Conservation (phyloP, 108 stramenopile genomes). For the Schizochytrium sp. region DNA sequence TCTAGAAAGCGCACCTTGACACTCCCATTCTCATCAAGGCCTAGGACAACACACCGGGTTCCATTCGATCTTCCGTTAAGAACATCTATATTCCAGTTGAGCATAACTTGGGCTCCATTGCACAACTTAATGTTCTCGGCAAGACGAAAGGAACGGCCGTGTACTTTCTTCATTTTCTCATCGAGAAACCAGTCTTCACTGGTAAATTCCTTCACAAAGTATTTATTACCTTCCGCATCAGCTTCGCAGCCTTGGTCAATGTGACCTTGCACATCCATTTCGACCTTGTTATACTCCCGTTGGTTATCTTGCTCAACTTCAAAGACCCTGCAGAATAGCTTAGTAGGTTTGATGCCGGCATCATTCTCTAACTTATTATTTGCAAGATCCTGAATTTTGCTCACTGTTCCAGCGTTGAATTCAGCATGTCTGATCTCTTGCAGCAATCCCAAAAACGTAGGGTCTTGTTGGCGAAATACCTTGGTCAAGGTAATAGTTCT, state of each 20-base stretch:
- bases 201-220: slow-evolving; percentile 13
- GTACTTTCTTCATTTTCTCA: not conserved
- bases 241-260: not conserved
- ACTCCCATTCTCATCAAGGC: not conserved
- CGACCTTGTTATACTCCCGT: slow-evolving; percentile 68
- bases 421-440: slow-evolving; percentile 75
- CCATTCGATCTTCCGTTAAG: slow-evolving; percentile 79
- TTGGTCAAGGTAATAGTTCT: slow-evolving; percentile 66
- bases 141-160: not conserved
- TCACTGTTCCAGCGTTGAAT: slow-evolving; percentile 48
- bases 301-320: slow-evolving; percentile 80
- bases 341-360: slow-evolving; percentile 78
- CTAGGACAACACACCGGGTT: slow-evolving; percentile 77
- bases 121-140: slow-evolving; percentile 62
- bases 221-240: not conserved
- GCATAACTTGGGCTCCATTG: slow-evolving; percentile 72
- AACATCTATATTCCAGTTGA: slow-evolving; percentile 71
- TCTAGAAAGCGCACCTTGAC: not conserved
- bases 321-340: slow-evolving; percentile 78
- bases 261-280: not conserved
- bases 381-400: slow-evolving; percentile 63
- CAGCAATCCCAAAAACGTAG: slow-evolving; percentile 75
- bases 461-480: slow-evolving; percentile 77
- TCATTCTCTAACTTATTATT: slow-evolving; percentile 38
- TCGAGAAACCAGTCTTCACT: slow-evolving; percentile 63